phyloP scores from a whole-genome alignment of 495 filamentous ascomycete genomes.

The Paragyromitra xinjiangensis region DNA sequence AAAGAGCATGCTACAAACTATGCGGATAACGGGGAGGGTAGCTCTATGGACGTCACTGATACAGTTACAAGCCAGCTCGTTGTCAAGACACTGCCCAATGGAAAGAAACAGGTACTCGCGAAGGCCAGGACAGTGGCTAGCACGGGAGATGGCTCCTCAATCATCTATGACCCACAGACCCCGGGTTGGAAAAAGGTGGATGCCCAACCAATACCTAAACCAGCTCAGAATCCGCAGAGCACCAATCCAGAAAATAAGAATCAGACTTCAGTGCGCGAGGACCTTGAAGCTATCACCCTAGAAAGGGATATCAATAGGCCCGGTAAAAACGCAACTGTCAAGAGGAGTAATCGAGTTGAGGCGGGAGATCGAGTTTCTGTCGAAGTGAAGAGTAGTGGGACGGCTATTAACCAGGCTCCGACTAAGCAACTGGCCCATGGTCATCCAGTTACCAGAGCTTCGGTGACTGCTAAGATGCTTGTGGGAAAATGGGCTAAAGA shows the following conservation, averaged over 20 bases:
- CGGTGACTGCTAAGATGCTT: not conserved
- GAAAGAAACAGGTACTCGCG: slow-evolving; percentile 7
- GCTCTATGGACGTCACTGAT: not conserved
- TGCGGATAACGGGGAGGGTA: not conserved
- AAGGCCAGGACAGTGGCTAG: not conserved
- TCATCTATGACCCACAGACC: not conserved
- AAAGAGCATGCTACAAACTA: not conserved
- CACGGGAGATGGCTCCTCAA: not conserved
- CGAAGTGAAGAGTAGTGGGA: not conserved
- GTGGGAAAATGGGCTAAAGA: not conserved
- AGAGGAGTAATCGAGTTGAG: not conserved
- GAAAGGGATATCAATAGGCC: slow-evolving; percentile 1
- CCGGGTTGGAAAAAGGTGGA: not conserved
- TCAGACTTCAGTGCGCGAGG: not conserved
- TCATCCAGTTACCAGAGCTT: not conserved
- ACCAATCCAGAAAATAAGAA: not conserved
- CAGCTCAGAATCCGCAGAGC: not conserved
- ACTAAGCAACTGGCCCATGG: no score
- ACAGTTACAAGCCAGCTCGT: not conserved
- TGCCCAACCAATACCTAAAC: not conserved
- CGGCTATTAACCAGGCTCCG: not conserved
- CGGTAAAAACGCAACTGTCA: not conserved
- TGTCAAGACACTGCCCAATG: slow-evolving; percentile 9
- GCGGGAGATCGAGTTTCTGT: not conserved
- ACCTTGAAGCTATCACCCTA: not conserved